Percentiles rank a stretch among this genome's conserved stretches.
Evolutionary conservation across 164 flowering plant genomes (phyloP).

Genomic region (Amborella trichopoda): DNA sequence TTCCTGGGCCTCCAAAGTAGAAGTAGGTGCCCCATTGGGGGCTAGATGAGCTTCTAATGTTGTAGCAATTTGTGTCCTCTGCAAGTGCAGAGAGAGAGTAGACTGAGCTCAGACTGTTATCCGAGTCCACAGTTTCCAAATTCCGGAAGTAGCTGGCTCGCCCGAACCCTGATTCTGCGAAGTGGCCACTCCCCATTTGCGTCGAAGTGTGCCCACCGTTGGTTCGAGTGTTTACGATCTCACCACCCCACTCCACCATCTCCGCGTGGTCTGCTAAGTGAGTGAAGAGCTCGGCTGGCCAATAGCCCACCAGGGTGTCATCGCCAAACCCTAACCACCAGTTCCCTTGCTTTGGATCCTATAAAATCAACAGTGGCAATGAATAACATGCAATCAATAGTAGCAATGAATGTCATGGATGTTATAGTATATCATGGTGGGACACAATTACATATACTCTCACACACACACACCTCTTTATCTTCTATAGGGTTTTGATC

Average conservation of each 20-base stretch:
- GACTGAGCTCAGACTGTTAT: slow-evolving; percentile 67
- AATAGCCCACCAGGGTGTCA: slow-evolving; percentile 53
- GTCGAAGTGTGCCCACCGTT: slow-evolving; percentile 56
- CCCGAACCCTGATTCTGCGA: slow-evolving; percentile 76
- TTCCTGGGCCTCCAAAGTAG: slow-evolving; percentile 98
- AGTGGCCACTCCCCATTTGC: slow-evolving; percentile 74
- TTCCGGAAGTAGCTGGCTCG: slow-evolving; percentile 84
- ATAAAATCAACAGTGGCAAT: neutral
- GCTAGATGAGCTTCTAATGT: slow-evolving; percentile 63
- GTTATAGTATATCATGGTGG: too few relatives aligned
- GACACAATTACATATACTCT: too few relatives aligned
- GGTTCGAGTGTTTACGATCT: slow-evolving; percentile 53
- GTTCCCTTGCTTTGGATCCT: slow-evolving; percentile 72
- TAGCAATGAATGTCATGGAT: too few relatives aligned
- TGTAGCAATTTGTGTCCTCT: slow-evolving; percentile 83
- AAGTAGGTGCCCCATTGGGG: slow-evolving; percentile 80
- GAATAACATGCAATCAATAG: neutral
- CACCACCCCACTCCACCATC: slow-evolving; percentile 86
- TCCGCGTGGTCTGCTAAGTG: slow-evolving; percentile 59
- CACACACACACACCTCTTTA: too few relatives aligned
- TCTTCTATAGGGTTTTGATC: too few relatives aligned
- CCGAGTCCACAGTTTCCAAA: slow-evolving; percentile 78
- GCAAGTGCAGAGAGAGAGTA: slow-evolving; percentile 54
- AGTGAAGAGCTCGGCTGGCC: slow-evolving; percentile 69
- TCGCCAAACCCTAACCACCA: slow-evolving; percentile 79